Conservation (phyloP, 352 stramenopile genomes). For the Phytopythium vexans region DNA sequence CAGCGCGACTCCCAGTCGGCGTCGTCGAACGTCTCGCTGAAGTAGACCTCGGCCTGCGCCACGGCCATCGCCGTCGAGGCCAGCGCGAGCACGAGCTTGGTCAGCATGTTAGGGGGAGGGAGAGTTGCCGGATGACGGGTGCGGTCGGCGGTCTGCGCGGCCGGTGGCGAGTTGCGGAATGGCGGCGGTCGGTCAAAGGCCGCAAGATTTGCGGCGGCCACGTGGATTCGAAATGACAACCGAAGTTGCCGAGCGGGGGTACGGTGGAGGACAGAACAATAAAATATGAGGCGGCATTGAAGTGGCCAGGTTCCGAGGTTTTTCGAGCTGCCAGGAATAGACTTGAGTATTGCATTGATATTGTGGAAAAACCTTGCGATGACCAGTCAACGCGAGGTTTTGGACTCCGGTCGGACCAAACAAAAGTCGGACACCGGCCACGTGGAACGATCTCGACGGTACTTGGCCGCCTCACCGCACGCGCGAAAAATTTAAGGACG, state of each 20-base stretch:
- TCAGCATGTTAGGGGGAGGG: slow-evolving; percentile 38
- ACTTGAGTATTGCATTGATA: no score
- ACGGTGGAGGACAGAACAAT: no score
- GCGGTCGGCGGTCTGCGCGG: not conserved
- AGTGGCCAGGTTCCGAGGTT: no score
- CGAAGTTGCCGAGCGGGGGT: no score
- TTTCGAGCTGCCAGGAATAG: no score
- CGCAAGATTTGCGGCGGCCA: not conserved
- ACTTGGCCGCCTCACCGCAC: not conserved
- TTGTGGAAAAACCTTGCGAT: no score
- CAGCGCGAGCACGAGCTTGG: slow-evolving; percentile 58
- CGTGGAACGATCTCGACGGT: slow-evolving; percentile 6
- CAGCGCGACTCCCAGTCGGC: slow-evolving; percentile 66
- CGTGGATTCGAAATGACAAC: no score
- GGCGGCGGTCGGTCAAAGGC: not conserved
- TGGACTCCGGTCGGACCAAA: not conserved
- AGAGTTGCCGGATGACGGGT: not conserved
- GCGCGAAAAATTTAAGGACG: no score
- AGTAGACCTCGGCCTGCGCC: slow-evolving; percentile 82
- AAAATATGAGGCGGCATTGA: no score
- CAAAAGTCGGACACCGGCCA: slow-evolving; percentile 5
- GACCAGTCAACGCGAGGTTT: not conserved
- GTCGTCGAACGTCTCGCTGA: slow-evolving; percentile 94
- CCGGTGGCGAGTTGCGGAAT: slow-evolving; percentile 7
- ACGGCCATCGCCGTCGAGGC: slow-evolving; percentile 45